A percentile compares a stretch with the other conserved stretches of the same genome.
These are phyloP conservation scores for Platanus orientalis DNA, from an alignment of 164 flowering plant genomes.

Conservation along the genomic window DNA sequence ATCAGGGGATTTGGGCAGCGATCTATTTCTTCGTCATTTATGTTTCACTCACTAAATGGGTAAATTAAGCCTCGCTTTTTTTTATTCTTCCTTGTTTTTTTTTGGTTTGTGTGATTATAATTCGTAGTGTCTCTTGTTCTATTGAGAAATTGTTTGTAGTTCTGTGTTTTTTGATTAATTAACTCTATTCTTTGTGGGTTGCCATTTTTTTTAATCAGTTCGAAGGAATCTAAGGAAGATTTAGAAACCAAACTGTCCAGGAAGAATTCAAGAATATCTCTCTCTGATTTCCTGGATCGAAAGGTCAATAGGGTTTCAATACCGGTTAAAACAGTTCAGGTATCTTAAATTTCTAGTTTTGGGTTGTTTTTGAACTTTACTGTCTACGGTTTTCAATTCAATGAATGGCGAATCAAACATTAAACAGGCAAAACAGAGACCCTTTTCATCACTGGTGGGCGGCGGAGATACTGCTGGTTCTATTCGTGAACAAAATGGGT, in stretches of 20 bases:
- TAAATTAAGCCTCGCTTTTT: conserved; percentile 2
- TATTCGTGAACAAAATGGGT: conserved; percentile 3
- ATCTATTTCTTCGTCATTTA: conserved; percentile 33
- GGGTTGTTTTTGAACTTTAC: not conserved
- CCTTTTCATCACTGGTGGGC: conserved; percentile 32
- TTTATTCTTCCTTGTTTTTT: not conserved
- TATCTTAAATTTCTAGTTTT: conserved; percentile 7
- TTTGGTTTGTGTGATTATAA: not conserved
- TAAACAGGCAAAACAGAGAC: conserved; percentile 41
- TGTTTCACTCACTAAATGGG: conserved; percentile 24
- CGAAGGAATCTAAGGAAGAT: conserved; percentile 19
- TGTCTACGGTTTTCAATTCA: not conserved
- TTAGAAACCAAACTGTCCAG: conserved; percentile 12
- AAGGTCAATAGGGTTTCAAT: conserved; percentile 38
- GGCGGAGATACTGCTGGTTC: conserved; percentile 11
- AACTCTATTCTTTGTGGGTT: not conserved
- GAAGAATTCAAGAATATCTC: conserved; percentile 33
- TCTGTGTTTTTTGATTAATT: not conserved
- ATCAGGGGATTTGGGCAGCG: conserved; percentile 42
- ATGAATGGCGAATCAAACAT: not conserved
- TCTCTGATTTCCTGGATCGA: conserved; percentile 55
- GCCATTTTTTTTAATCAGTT: conserved; percentile 2
- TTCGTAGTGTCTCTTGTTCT: too few relatives aligned
- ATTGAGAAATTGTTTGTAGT: too few relatives aligned
- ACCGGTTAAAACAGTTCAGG: conserved; percentile 39